These are phyloP conservation scores for Sordariomycetes sp. DNA, from an alignment of 2,329 filamentous ascomycete species.

Conservation along the genomic window DNA sequence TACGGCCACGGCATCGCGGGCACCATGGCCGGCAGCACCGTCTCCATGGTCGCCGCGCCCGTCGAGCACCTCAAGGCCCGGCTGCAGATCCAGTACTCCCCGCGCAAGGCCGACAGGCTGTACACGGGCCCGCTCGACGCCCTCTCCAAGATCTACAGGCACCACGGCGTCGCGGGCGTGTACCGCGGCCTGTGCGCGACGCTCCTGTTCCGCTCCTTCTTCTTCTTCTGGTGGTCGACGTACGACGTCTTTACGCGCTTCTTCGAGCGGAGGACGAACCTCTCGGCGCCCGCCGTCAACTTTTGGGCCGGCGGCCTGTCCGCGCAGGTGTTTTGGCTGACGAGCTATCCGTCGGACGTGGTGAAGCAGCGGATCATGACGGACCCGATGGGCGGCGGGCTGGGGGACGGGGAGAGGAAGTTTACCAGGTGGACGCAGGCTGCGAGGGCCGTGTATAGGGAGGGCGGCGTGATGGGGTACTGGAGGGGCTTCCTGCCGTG, in stretches of 20 bases:
- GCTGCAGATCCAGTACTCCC: slow-evolving; percentile 86
- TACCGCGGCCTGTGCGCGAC: slow-evolving; percentile 82
- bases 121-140: slow-evolving; percentile 87
- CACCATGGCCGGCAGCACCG: slow-evolving; percentile 74
- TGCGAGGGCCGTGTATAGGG: slow-evolving; percentile 60
- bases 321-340: slow-evolving; percentile 90
- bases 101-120: slow-evolving; percentile 59
- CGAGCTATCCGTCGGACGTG: slow-evolving; percentile 82
- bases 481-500: slow-evolving; percentile 92
- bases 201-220: slow-evolving; percentile 78
- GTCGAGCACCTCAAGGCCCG: slow-evolving; percentile 93
- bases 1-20: slow-evolving; percentile 82
- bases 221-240: slow-evolving; percentile 97
- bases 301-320: slow-evolving; percentile 95
- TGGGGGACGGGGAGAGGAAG: slow-evolving; percentile 52
- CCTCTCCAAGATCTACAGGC: slow-evolving; percentile 50
- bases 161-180: slow-evolving; percentile 65
- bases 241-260: slow-evolving; percentile 73
- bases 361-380: slow-evolving; percentile 98
- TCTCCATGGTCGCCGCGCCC: slow-evolving; percentile 84
- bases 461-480: slow-evolving; percentile 67
- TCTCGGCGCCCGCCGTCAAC: slow-evolving; percentile 73
- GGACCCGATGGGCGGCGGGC: slow-evolving; percentile 62
- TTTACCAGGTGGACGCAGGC: slow-evolving; percentile 74
- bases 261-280: slow-evolving; percentile 50